These are phyloP conservation scores for Colletotrichum ledebouriae DNA, from an alignment of 2,329 filamentous ascomycete species.

Conservation along the genomic window DNA sequence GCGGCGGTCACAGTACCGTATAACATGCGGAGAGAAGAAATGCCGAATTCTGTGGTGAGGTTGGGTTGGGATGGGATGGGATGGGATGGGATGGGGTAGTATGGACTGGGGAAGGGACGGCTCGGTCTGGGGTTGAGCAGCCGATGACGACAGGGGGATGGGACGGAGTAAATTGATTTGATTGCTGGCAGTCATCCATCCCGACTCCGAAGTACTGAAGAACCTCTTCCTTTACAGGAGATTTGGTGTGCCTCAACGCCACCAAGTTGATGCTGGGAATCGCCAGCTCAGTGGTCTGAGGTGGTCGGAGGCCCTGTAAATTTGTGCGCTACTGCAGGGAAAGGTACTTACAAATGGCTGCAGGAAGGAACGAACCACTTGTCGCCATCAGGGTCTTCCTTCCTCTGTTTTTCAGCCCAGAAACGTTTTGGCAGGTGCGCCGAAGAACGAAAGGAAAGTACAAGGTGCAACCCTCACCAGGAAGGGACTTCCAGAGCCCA, in stretches of 20 bases:
- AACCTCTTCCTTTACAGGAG: too few species aligned
- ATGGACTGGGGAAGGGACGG: slow-evolving; percentile 10
- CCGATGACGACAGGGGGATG: too few species aligned
- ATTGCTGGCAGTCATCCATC: too few species aligned
- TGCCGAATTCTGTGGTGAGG: slow-evolving; percentile 21
- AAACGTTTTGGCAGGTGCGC: neutral
- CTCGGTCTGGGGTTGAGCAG: neutral
- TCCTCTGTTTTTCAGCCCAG: neutral
- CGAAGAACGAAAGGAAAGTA: neutral
- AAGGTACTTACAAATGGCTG: too few species aligned
- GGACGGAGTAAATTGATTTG: too few species aligned
- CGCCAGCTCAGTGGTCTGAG: too few species aligned
- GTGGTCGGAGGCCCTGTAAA: too few species aligned
- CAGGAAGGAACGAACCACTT: too few species aligned
- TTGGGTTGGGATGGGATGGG: neutral
- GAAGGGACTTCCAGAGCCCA: neutral
- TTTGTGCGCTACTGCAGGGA: too few species aligned
- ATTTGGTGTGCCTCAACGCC: too few species aligned
- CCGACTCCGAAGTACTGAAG: too few species aligned
- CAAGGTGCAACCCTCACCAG: slow-evolving; percentile 7
- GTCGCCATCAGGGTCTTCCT: slow-evolving; percentile 9
- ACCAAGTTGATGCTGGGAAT: too few species aligned
- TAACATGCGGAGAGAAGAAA: slow-evolving; percentile 21
- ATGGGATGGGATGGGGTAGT: neutral
- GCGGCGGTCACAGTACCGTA: neutral